Percentiles rank a stretch among this genome's conserved stretches.
These are phyloP conservation scores for Syncephalastrum sp. DNA, from an alignment of 371 early-diverging fungal species.

Conservation along the genomic window DNA sequence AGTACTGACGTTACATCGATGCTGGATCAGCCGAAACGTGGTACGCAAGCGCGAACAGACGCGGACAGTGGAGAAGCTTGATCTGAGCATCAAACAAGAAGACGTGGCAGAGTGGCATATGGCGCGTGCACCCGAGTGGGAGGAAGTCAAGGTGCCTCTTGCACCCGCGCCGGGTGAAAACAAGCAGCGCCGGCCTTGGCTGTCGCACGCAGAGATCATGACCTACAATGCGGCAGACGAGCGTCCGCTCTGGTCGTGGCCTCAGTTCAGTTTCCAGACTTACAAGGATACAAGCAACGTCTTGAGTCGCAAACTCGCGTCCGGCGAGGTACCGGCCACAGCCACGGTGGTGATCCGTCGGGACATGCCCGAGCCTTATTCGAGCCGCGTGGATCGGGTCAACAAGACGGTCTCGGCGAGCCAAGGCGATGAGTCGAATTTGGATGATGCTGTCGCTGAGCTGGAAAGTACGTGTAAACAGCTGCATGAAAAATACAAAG, in stretches of 20 bases:
- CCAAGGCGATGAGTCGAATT: slow-evolving; percentile 34
- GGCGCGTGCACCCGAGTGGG: slow-evolving; percentile 53
- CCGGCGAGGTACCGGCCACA: slow-evolving; percentile 41
- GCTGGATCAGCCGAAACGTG: slow-evolving; percentile 55
- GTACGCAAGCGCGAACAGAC: slow-evolving; percentile 53
- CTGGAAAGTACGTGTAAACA: slow-evolving; percentile 33
- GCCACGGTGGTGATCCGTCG: slow-evolving; percentile 42
- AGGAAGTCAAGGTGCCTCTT: slow-evolving; percentile 28
- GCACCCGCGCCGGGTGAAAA: background rate
- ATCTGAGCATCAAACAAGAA: slow-evolving; percentile 52
- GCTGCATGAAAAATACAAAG: background rate
- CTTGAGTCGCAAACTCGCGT: slow-evolving; percentile 21
- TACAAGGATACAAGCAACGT: slow-evolving; percentile 20
- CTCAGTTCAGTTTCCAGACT: slow-evolving; percentile 55
- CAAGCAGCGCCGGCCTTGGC: slow-evolving; percentile 31
- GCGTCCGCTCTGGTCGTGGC: slow-evolving; percentile 49
- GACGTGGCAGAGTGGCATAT: slow-evolving; percentile 64
- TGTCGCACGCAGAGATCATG: slow-evolving; percentile 57
- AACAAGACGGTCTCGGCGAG: slow-evolving; percentile 35
- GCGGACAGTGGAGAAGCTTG: slow-evolving; percentile 48
- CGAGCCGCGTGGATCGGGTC: slow-evolving; percentile 44
- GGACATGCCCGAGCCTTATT: slow-evolving; percentile 49
- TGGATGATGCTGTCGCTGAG: slow-evolving; percentile 51
- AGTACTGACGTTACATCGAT: slow-evolving; percentile 57
- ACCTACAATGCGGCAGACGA: slow-evolving; percentile 49